Conservation (phyloP, 345 rosid genomes). For the Odontarrhena argentea region DNA sequence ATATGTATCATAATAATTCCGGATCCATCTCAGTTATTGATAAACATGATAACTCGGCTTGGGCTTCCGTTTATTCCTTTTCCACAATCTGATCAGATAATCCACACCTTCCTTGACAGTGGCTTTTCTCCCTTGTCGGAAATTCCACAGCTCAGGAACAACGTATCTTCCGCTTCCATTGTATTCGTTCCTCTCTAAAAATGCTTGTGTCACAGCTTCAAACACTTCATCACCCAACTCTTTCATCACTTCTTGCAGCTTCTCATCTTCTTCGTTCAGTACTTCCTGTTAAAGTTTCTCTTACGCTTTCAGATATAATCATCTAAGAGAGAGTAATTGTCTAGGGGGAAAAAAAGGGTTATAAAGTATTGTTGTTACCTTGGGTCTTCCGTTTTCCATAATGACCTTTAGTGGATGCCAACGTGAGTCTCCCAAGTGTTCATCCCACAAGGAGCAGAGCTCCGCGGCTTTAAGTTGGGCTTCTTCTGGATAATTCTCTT, state of each 20-base stretch:
- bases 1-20: too few relatives aligned
- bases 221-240: conserved; percentile 55
- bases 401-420: conserved; percentile 42
- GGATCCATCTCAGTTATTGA: too few relatives aligned
- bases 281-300: conserved; percentile 43
- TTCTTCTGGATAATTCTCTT: conserved; percentile 34
- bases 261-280: conserved; percentile 56
- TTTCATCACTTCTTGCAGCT: conserved; percentile 45
- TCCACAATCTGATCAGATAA: conserved; percentile 29
- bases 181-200: conserved; percentile 54
- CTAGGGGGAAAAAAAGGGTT: too few relatives aligned
- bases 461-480: conserved; percentile 7
- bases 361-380: conserved; percentile 24
- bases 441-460: conserved; percentile 40
- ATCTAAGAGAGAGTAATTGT: not conserved
- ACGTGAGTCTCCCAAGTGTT: conserved; percentile 36
- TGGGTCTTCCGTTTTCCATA: not conserved
- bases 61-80: conserved; percentile 15
- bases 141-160: conserved; percentile 64
- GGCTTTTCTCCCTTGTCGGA: conserved; percentile 49
- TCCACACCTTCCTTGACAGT: conserved; percentile 51
- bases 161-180: conserved; percentile 61
- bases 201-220: conserved; percentile 49
- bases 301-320: not conserved
- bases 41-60: not conserved